Evolutionary conservation across 2,329 filamentous ascomycete species (phyloP).

Genomic region (Claviceps pazoutovae): DNA sequence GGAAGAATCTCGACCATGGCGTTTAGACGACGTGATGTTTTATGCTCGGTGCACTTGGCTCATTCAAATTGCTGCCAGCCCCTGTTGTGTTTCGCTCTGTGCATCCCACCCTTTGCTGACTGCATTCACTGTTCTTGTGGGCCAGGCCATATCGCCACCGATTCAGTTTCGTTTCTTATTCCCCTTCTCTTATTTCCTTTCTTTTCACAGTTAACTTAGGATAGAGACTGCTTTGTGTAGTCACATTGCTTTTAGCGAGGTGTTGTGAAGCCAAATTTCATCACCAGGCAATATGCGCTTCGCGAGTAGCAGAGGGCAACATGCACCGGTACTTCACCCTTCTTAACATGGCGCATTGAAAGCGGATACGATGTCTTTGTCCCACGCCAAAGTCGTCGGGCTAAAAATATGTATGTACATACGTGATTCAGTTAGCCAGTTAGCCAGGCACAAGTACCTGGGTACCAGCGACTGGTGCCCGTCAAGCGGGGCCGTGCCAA

Average conservation of each 20-base stretch:
- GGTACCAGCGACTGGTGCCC: background rate
- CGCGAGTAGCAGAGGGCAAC: background rate
- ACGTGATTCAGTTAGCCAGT: too few relatives aligned
- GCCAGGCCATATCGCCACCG: too few relatives aligned
- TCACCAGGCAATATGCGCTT: background rate
- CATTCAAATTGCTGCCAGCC: background rate
- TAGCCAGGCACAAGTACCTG: background rate
- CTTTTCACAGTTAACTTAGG: too few relatives aligned
- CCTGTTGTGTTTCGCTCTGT: background rate
- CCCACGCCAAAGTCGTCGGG: background rate
- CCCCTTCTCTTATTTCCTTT: background rate
- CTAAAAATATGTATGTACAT: background rate
- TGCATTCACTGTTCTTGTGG: background rate
- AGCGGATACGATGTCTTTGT: background rate
- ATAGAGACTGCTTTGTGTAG: background rate
- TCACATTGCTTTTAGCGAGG: background rate
- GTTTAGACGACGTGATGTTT: background rate
- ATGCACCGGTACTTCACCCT: background rate
- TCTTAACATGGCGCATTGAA: background rate
- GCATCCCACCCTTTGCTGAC: background rate
- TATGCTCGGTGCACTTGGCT: background rate
- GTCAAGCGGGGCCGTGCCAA: background rate
- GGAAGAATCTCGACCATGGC: background rate
- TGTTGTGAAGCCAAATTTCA: background rate
- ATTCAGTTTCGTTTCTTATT: background rate